A percentile compares a stretch with the other conserved stretches of the same genome.
These are phyloP conservation scores for Mercurialis annua DNA, from an alignment of 345 rosid genomes.

Conservation along the genomic window DNA sequence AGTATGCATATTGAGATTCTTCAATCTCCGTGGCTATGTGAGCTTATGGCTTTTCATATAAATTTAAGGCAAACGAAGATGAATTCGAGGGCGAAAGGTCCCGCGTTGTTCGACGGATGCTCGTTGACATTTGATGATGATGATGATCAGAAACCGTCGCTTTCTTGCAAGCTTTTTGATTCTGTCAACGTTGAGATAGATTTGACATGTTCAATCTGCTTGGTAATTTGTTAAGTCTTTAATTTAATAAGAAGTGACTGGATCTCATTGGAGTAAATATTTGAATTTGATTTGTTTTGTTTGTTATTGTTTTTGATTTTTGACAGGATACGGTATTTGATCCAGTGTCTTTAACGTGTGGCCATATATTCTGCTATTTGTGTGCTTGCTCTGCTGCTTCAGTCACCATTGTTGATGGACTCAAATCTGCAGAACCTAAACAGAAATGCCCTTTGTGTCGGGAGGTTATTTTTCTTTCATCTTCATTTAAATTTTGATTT, in stretches of 20 bases:
- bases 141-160: slow-evolving; percentile 68
- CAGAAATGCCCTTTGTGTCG: slow-evolving; percentile 90
- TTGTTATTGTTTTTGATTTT: background rate
- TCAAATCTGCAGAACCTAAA: slow-evolving; percentile 54
- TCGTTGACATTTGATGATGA: slow-evolving; percentile 55
- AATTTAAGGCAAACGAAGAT: slow-evolving; percentile 60
- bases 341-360: slow-evolving; percentile 80
- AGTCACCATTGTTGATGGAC: slow-evolving; percentile 69
- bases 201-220: slow-evolving; percentile 87
- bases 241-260: background rate
- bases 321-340: slow-evolving; percentile 88
- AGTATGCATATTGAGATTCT: slow-evolving; percentile 87
- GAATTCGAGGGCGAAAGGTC: slow-evolving; percentile 32
- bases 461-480: slow-evolving; percentile 44
- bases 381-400: slow-evolving; percentile 98
- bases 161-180: slow-evolving; percentile 74
- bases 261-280: too few species aligned
- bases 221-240: slow-evolving; percentile 51
- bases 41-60: slow-evolving; percentile 88
- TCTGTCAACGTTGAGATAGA: slow-evolving; percentile 77
- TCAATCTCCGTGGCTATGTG: slow-evolving; percentile 92
- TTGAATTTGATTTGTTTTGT: background rate
- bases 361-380: slow-evolving; percentile 89
- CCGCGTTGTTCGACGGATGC: slow-evolving; percentile 66
- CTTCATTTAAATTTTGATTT: too few species aligned